Evolutionary conservation across 208 protist genomes (phyloP).

Genomic region (Hexamita inflata): DNA sequence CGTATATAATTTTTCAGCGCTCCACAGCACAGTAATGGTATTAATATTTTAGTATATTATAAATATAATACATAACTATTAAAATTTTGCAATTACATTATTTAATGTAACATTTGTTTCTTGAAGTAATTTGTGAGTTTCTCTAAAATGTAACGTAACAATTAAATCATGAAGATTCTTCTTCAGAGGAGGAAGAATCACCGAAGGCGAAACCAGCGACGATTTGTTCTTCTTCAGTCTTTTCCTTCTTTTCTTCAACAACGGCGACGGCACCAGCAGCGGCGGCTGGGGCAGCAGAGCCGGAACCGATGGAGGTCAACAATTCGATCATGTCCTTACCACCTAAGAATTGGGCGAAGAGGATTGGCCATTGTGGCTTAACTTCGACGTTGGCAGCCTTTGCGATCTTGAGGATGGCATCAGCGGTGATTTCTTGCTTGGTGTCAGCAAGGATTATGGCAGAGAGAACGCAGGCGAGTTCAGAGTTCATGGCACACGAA

Average conservation of each 20-base stretch:
- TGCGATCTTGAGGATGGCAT: not conserved
- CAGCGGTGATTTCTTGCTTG: constrained; percentile 12
- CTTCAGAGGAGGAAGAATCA: not conserved
- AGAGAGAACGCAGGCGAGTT: constrained; percentile 27
- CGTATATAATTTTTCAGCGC: too few relatives aligned
- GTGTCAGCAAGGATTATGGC: constrained; percentile 32
- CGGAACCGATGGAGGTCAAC: constrained; percentile 27
- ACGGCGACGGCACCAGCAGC: constrained; percentile 30
- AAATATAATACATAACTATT: too few relatives aligned
- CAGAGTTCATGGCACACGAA: too few relatives aligned
- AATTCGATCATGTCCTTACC: constrained; percentile 33
- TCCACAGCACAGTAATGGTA: too few relatives aligned
- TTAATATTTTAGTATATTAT: too few relatives aligned
- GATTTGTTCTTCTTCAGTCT: constrained; percentile 16
- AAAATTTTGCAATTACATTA: too few relatives aligned
- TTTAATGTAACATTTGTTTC: too few relatives aligned
- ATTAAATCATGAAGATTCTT: constrained; percentile 4
- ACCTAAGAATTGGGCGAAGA: constrained; percentile 33
- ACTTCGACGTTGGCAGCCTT: constrained; percentile 30
- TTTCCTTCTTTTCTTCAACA: constrained; percentile 21
- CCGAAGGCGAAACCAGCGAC: constrained; percentile 12
- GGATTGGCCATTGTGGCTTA: constrained; percentile 6
- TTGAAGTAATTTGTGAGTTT: too few relatives aligned
- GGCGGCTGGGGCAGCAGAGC: constrained; percentile 24
- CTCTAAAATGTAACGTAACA: too few relatives aligned